phyloP scores from a whole-genome alignment of 78 protist genomes.

The Protostelium mycophagum region DNA sequence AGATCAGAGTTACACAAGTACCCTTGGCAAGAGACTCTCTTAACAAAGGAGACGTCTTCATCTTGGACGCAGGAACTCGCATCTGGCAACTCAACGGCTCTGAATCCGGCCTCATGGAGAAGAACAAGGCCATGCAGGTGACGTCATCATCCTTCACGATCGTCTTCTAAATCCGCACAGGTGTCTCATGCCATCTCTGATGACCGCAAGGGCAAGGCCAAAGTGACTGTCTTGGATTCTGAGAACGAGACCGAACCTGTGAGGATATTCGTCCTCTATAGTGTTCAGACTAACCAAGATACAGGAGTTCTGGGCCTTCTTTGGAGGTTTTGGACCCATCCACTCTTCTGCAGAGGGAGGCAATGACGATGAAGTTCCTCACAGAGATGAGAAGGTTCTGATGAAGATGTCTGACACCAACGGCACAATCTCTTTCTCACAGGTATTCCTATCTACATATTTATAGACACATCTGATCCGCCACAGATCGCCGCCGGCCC shows the following conservation, averaged over 20 bases:
- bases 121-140: conserved; percentile 17
- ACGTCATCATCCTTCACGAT: background rate
- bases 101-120: conserved; percentile 2
- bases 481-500: conserved; percentile 24
- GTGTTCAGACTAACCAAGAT: background rate
- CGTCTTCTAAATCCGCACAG: background rate
- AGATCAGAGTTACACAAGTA: conserved; percentile 47
- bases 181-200: conserved; percentile 13
- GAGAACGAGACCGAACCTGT: conserved; percentile 13
- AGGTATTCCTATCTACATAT: background rate
- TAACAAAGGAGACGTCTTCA: conserved; percentile 60
- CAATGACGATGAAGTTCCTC: background rate
- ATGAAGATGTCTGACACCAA: conserved; percentile 26
- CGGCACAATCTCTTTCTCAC: conserved; percentile 9
- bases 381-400: conserved; percentile 15
- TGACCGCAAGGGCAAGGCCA: conserved; percentile 33
- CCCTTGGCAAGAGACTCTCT: conserved; percentile 15
- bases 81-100: conserved; percentile 56
- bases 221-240: conserved; percentile 12
- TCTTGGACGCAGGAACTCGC: conserved; percentile 38
- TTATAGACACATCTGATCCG: too few relatives aligned
- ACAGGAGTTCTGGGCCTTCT: conserved; percentile 23
- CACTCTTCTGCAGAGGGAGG: background rate
- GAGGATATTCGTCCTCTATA: background rate
- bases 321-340: conserved; percentile 32